Evolutionary conservation across 2,329 filamentous ascomycete genomes (phyloP).

Genomic region (Nemania diffusa): DNA sequence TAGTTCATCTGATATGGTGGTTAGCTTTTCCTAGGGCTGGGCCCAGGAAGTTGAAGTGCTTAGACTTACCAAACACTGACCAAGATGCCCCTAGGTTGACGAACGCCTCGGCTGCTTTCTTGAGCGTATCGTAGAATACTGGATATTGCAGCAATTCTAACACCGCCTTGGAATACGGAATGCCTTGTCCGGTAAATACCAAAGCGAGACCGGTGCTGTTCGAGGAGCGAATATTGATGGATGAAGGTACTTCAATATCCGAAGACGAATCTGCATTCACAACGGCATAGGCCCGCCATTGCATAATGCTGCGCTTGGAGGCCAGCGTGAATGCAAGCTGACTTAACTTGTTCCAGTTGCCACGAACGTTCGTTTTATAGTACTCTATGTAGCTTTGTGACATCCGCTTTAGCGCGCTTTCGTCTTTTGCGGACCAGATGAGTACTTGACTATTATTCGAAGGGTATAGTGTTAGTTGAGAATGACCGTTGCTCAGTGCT

Average conservation of each 20-base stretch:
- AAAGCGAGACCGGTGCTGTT: not conserved
- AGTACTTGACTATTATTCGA: not conserved
- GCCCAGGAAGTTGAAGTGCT: too few relatives aligned
- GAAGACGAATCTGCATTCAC: not conserved
- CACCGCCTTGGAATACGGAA: not conserved
- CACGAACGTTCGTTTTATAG: too few relatives aligned
- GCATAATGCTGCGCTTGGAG: not conserved
- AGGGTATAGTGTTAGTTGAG: not conserved
- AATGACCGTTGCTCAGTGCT: not conserved
- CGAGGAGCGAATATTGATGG: not conserved
- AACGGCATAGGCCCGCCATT: not conserved
- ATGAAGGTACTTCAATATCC: not conserved
- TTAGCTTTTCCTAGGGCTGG: too few relatives aligned
- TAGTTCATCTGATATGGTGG: constrained; percentile 2
- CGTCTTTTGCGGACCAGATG: not conserved
- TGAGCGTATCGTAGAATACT: too few relatives aligned
- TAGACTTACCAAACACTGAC: constrained; percentile 7
- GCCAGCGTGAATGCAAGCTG: not conserved
- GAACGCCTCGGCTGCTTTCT: not conserved
- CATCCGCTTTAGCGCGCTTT: not conserved
- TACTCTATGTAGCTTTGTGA: not conserved
- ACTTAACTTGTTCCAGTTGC: not conserved
- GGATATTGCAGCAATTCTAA: not conserved
- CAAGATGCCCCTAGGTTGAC: not conserved
- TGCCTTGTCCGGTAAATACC: constrained; percentile 11